Evolutionary conservation across 805 yeast genomes (phyloP).

Genomic region (Yamadazyma tumulicola): DNA sequence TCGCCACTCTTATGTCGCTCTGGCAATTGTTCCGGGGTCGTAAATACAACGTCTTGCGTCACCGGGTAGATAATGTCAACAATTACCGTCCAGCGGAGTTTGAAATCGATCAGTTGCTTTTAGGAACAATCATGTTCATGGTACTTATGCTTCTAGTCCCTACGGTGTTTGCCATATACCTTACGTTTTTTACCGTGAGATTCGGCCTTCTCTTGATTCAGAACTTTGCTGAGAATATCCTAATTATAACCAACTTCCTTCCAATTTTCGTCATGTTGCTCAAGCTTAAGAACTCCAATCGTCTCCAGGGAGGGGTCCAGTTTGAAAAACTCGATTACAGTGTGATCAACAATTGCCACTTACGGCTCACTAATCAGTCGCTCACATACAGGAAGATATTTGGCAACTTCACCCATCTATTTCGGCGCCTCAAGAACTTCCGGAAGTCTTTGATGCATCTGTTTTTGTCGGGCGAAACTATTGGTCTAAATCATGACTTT

Average conservation of each 20-base stretch:
- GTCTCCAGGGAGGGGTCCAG: slow-evolving; percentile 52
- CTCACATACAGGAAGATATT: slow-evolving; percentile 35
- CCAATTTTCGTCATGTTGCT: slow-evolving; percentile 83
- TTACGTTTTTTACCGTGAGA: slow-evolving; percentile 63
- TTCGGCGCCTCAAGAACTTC: slow-evolving; percentile 27
- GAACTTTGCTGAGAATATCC: slow-evolving; percentile 53
- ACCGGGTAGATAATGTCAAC: slow-evolving; percentile 80
- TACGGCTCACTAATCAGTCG: slow-evolving; percentile 34
- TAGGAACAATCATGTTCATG: slow-evolving; percentile 88
- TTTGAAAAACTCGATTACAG: slow-evolving; percentile 21
- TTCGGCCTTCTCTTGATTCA: slow-evolving; percentile 46
- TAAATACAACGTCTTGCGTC: slow-evolving; percentile 77
- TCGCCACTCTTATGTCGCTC: slow-evolving; percentile 63
- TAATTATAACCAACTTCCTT: slow-evolving; percentile 72
- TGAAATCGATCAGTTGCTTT: slow-evolving; percentile 77
- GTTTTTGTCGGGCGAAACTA: slow-evolving; percentile 26
- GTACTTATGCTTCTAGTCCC: slow-evolving; percentile 77
- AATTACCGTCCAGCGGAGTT: slow-evolving; percentile 21
- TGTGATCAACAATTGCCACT: slow-evolving; percentile 17
- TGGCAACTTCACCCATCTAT: slow-evolving; percentile 26
- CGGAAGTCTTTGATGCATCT: slow-evolving; percentile 17
- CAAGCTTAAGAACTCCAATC: slow-evolving; percentile 72
- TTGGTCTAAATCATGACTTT: slow-evolving; percentile 22
- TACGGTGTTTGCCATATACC: slow-evolving; percentile 81
- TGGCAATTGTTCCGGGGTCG: slow-evolving; percentile 86